A percentile compares a stretch with the other conserved stretches of the same genome.
phyloP scores from a whole-genome alignment of 2,329 filamentous ascomycete genomes.

The Rhinocladiella mackenziei region DNA sequence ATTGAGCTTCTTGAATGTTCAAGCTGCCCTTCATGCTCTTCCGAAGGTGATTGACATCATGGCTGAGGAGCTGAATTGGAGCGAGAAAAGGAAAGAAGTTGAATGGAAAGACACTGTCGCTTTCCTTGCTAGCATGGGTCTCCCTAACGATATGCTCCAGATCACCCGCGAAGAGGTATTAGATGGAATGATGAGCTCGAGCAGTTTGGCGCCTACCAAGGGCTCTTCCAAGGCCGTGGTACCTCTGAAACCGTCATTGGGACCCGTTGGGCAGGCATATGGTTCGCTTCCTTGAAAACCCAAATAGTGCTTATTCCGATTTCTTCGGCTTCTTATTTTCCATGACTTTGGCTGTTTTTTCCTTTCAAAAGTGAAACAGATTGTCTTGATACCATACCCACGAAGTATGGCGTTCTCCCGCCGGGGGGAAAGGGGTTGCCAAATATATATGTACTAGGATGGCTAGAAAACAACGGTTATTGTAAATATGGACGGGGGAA shows the following conservation, averaged over 20 bases:
- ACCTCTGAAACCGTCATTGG: conserved; percentile 14
- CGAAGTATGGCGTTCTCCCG: too few species aligned
- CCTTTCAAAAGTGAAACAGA: too few species aligned
- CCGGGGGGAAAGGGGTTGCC: too few species aligned
- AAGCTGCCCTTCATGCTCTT: conserved; percentile 80
- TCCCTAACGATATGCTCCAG: conserved; percentile 52
- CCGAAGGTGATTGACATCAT: conserved; percentile 86
- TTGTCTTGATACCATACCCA: too few species aligned
- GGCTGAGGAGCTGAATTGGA: conserved; percentile 78
- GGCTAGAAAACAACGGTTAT: too few species aligned
- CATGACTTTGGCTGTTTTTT: too few species aligned
- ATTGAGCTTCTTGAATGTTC: conserved; percentile 84
- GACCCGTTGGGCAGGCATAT: conserved; percentile 8
- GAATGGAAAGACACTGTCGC: conserved; percentile 72
- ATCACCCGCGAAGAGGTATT: conserved; percentile 54
- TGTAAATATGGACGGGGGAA: too few species aligned
- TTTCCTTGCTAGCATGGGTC: conserved; percentile 60
- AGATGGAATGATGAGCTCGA: conserved; percentile 11
- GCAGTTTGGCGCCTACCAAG: conserved; percentile 8
- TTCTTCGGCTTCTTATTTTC: too few species aligned
- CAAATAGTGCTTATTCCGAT: too few species aligned
- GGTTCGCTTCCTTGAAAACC: conserved; percentile 14
- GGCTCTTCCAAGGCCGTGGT: conserved; percentile 6
- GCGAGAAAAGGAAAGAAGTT: conserved; percentile 62
- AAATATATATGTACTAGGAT: too few species aligned